Base-by-base conservation (phyloP, 169 alveolate species). In the Plasmodium berghei region DNA sequence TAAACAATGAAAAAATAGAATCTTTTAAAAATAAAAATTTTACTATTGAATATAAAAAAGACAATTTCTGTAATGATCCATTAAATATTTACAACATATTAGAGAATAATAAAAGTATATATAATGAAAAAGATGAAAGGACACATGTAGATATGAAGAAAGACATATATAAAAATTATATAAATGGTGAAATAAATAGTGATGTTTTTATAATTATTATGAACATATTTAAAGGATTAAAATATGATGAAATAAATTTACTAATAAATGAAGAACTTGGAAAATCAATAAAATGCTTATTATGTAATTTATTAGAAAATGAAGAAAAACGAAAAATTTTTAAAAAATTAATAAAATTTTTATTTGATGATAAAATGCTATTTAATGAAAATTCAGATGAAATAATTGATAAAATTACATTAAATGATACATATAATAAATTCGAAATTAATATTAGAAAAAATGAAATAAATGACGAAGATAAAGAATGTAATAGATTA, bases 311-410 rank as follows among this genome's bases (percentile, higher is more conserved):
- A 8, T 20, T 64, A 28, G 71, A 26, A 14, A 69, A 62, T 83
- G 55, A 83, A 56, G 61, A 46, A 49, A 67, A 67, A 49, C 67
- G 58, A 18, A 16, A 14, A 24, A 83, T 83, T 18, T 71, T 34
- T 24, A 83, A 20, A 24, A 54, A 67, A 66, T 42, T 83, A 61
- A 24, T 83, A 67, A 42, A 83, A 48, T 83, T 83, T 28, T 0
- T 83, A 22, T 83, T 83, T 83, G 52, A 83, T 55, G 85, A 83
- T 42, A 59, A 66, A 55, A 67, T 67, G 42, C 52, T 83, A 49
- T 83, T 83, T 67, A 83, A 83, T 83, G 90, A 83, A 67, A 83
- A 83, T 28, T 67, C 62, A 4, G 90, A 83, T 40, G 90, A 83
- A 67, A 83, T 83, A 52, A 49, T 83, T 46, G 83, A 83, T 66